Base-by-base conservation (phyloP, 139 green algal genomes). In the Tetraselmis striata region DNA sequence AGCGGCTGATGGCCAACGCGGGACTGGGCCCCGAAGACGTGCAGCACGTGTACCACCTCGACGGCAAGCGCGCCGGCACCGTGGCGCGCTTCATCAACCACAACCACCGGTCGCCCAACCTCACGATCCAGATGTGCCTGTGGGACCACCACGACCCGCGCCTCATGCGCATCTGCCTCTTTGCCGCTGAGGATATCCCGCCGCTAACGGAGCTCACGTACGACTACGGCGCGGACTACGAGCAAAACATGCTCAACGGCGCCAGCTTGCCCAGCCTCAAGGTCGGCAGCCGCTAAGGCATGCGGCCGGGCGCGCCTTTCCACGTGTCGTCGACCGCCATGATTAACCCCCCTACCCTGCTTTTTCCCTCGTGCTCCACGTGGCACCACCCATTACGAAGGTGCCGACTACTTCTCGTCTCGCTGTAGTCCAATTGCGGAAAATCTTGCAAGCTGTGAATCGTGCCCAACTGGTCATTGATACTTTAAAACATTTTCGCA, bases 51-150 rank as follows among this genome's bases (percentile, higher is more conserved):
- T 18, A 25, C 45, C 45, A 67, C 45, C 45, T 67, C 11, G 45
- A 67, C 45, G 45, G 45, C 5, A 67, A 67, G 45, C 45, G 45
- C 45, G 45, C 45, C 18, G 45, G 45, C 45, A 25, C 45, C 18
- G 18, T 67, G 11, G 45, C 11, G 11, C 45, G 45, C 45, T 67
- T 67, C 45, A 67, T 67, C 45, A 67, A 67, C 45, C 45, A 67
- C 45, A 67, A 67, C 45, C 45, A 67, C 45, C 5, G 45, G 45
- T 25, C 45, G 2, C 83, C 89, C 27, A 92, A 92, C 80, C 77
- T 88, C 32, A 91, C 93, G 27, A 80, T 91, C 26, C 86, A 87
- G 80, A 81, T 77, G 5, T 78, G 89, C 28, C 78, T 88, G 76
- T 23, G 23, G 29, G 75, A 76, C n/a, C 85, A 88, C 80, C 85